These are phyloP conservation scores for Parmales sp. DNA, from an alignment of 108 stramenopile genomes.

Conservation along the genomic window DNA sequence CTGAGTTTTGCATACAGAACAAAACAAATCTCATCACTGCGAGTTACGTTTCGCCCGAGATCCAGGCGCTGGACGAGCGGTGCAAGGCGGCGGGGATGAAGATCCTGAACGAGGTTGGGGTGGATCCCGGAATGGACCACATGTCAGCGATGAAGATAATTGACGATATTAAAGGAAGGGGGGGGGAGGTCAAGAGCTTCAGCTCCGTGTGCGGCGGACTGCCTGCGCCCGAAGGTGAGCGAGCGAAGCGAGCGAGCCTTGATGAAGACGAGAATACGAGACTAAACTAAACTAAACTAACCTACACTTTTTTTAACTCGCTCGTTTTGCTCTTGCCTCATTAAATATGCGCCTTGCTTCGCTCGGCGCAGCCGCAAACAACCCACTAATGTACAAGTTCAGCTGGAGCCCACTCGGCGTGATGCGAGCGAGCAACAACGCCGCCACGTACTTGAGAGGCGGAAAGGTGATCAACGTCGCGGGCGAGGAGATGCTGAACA, in stretches of 20 bases:
- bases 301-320: no score
- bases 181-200: conserved; percentile 51
- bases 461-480: conserved; percentile 27
- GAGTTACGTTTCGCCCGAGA: conserved; percentile 62
- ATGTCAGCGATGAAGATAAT: conserved; percentile 68
- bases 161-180: conserved; percentile 50
- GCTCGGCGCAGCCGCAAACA: conserved; percentile 73
- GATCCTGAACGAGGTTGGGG: conserved; percentile 72
- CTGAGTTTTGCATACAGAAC: conserved; percentile 42
- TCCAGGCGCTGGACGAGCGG: conserved; percentile 32
- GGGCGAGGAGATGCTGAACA: conserved; percentile 14
- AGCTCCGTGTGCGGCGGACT: conserved; percentile 62
- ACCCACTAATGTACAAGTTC: conserved; percentile 75
- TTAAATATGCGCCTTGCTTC: no score
- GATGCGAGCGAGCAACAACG: conserved; percentile 52
- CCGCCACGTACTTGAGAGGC: conserved; percentile 45
- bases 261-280: no score
- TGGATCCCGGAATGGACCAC: conserved; percentile 83
- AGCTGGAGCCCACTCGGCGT: conserved; percentile 81
- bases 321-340: no score
- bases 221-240: conserved; percentile 54
- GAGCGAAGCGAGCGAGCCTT: no score
- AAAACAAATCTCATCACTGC: conserved; percentile 62
- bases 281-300: no score
- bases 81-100: conserved; percentile 44